Conservation (phyloP, 2,329 filamentous ascomycete genomes). For the Cercospora nicotianae region DNA sequence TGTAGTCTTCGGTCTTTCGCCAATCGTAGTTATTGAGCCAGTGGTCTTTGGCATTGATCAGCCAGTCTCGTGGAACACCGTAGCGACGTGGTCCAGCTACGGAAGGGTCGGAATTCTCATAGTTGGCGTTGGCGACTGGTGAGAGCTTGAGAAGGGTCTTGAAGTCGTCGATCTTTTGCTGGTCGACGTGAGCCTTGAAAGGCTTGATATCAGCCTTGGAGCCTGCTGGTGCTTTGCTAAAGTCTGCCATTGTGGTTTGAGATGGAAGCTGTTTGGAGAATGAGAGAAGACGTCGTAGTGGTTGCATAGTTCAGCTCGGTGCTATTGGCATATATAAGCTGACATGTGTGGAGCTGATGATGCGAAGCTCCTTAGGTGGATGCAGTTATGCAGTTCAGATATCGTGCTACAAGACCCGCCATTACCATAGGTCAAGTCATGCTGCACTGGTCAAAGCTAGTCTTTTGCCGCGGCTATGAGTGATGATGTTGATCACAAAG, state of each 20-base stretch:
- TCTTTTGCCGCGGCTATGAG: neutral
- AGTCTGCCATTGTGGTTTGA: slow-evolving; percentile 21
- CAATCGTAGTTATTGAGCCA: slow-evolving; percentile 41
- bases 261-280: slow-evolving; percentile 19
- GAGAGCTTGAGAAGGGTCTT: slow-evolving; percentile 50
- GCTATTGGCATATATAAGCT: slow-evolving; percentile 1
- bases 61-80: slow-evolving; percentile 52
- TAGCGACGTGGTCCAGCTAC: slow-evolving; percentile 37
- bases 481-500: neutral
- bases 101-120: slow-evolving; percentile 44
- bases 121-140: slow-evolving; percentile 51
- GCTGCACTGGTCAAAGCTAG: slow-evolving; percentile 1
- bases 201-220: slow-evolving; percentile 43
- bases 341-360: slow-evolving; percentile 5
- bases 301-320: slow-evolving; percentile 14
- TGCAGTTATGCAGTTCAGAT: neutral
- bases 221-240: slow-evolving; percentile 38
- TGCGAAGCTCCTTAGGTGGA: neutral
- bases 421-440: neutral
- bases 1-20: slow-evolving; percentile 33
- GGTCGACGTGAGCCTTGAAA: slow-evolving; percentile 47
- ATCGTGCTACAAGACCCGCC: neutral
- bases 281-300: slow-evolving; percentile 23
- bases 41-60: slow-evolving; percentile 41
- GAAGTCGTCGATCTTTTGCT: slow-evolving; percentile 49